These are phyloP conservation scores for Verticillium tricorpus DNA, from an alignment of 2,329 filamentous ascomycete species.

Conservation along the genomic window DNA sequence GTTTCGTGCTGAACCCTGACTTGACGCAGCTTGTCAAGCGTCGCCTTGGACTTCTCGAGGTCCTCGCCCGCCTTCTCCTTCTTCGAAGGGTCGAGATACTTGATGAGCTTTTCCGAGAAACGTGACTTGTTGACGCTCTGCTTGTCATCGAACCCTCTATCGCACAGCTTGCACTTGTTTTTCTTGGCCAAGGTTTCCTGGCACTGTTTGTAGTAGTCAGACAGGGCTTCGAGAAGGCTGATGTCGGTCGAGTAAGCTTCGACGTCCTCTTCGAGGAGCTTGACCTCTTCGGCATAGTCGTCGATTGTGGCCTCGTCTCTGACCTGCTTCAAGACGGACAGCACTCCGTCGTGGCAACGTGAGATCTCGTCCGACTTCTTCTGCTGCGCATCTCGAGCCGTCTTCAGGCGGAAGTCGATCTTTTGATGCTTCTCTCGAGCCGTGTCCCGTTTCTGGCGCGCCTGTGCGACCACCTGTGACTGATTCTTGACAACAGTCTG, in stretches of 20 bases:
- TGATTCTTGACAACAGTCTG: constrained; percentile 58
- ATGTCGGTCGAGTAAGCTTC: constrained; percentile 61
- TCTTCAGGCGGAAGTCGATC: constrained; percentile 67
- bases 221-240: constrained; percentile 63
- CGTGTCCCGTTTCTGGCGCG: constrained; percentile 66
- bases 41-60: constrained; percentile 44
- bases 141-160: constrained; percentile 61
- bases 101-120: constrained; percentile 63
- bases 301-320: constrained; percentile 44
- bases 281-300: constrained; percentile 48
- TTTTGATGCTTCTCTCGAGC: constrained; percentile 70
- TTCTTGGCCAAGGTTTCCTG: constrained; percentile 60
- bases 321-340: constrained; percentile 40
- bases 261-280: constrained; percentile 50
- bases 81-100: constrained; percentile 56
- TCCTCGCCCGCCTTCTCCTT: constrained; percentile 59
- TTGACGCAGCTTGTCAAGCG: constrained; percentile 55
- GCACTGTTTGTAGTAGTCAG: constrained; percentile 67
- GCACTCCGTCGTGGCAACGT: constrained; percentile 53
- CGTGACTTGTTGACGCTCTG: constrained; percentile 53
- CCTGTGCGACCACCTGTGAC: constrained; percentile 53
- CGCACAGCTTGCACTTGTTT: constrained; percentile 74
- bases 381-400: constrained; percentile 57
- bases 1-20: constrained; percentile 68
- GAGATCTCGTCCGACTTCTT: constrained; percentile 60